Conservation (phyloP, 257 asterid genomes). For the Solanum rostratum region DNA sequence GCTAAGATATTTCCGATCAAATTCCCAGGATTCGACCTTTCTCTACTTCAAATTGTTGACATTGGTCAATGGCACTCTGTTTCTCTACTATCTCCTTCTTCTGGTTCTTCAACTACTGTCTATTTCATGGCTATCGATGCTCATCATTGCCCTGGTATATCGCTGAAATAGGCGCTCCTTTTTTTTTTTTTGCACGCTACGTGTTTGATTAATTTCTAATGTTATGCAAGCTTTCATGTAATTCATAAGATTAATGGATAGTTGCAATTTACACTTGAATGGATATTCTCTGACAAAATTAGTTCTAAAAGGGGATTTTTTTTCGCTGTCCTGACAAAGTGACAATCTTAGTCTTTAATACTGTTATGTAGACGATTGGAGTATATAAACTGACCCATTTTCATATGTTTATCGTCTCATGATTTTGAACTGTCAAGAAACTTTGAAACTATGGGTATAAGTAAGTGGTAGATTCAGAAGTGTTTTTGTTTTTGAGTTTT, state of each 20-base stretch:
- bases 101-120: conserved; percentile 29
- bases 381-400: not conserved
- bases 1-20: conserved; percentile 62
- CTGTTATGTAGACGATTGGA: not conserved
- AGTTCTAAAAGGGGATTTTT: not conserved
- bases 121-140: conserved; percentile 64
- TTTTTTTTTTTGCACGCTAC: not conserved
- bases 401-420: not conserved
- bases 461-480: not conserved
- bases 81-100: conserved; percentile 38
- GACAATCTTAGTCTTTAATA: not conserved
- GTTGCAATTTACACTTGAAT: not conserved
- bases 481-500: not conserved
- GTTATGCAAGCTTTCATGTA: not conserved
- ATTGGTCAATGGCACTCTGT: conserved; percentile 55
- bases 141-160: conserved; percentile 61
- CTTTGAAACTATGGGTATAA: not conserved
- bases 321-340: not conserved
- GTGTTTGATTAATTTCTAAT: conserved; percentile 23
- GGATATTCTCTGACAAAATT: not conserved
- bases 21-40: conserved; percentile 60
- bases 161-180: not conserved
- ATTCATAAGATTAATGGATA: not conserved
- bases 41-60: conserved; percentile 53
- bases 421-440: not conserved